Conservation (phyloP, 2,329 filamentous ascomycete genomes). For the Hypocreales sp. region DNA sequence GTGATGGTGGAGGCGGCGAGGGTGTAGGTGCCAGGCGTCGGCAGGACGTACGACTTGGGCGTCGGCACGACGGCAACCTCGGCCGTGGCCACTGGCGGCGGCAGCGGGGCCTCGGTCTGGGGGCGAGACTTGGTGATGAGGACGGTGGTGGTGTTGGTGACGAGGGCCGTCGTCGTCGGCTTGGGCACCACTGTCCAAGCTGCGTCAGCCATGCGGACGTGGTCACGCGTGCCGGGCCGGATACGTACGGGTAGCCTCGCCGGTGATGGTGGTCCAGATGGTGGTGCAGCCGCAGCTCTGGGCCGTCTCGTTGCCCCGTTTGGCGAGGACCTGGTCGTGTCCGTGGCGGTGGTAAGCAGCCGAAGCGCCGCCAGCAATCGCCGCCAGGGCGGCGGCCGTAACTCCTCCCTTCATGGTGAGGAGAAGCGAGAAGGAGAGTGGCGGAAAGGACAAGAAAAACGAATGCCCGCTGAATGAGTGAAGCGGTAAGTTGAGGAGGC, state of each 20-base stretch:
- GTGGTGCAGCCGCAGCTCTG: slow-evolving; percentile 54
- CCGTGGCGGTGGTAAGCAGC: slow-evolving; percentile 46
- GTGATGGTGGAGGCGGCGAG: slow-evolving; percentile 59
- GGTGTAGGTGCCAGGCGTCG: slow-evolving; percentile 58
- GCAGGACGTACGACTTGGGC: slow-evolving; percentile 35
- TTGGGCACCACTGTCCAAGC: slow-evolving; percentile 19
- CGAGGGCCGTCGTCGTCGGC: slow-evolving; percentile 11
- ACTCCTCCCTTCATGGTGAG: slow-evolving; percentile 61
- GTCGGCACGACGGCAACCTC: slow-evolving; percentile 37
- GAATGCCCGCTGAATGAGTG: slow-evolving; percentile 82
- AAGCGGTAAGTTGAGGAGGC: slow-evolving; percentile 47
- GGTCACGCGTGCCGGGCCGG: not conserved
- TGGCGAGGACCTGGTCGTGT: slow-evolving; percentile 45
- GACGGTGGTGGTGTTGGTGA: slow-evolving; percentile 7
- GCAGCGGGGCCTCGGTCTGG: no score
- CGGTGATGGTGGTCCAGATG: slow-evolving; percentile 56
- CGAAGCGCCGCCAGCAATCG: slow-evolving; percentile 37
- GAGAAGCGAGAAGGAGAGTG: slow-evolving; percentile 9
- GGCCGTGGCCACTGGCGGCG: slow-evolving; percentile 19
- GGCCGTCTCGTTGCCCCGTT: slow-evolving; percentile 24
- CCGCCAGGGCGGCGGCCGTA: slow-evolving; percentile 49
- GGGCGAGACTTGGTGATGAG: slow-evolving; percentile 5
- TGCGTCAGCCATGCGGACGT: slow-evolving; percentile 8
- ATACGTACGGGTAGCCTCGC: slow-evolving; percentile 46
- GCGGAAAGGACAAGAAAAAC: slow-evolving; percentile 22